Evolutionary conservation across 2,329 filamentous ascomycete species (phyloP).

Genomic region (Dendryphion nanum): DNA sequence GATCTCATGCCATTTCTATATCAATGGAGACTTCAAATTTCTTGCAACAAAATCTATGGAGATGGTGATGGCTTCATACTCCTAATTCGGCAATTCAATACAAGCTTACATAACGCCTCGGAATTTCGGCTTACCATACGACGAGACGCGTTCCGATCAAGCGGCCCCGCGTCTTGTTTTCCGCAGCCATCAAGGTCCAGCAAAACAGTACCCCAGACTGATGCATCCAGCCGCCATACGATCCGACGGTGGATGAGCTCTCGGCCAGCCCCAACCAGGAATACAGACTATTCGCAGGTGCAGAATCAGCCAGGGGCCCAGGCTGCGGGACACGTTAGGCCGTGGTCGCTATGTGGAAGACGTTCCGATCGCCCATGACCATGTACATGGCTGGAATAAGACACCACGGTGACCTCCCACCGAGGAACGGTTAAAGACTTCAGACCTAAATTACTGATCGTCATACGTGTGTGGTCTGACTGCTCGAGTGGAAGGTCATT

Average conservation of each 20-base stretch:
- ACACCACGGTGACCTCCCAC: slow-evolving; percentile 11
- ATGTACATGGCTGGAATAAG: slow-evolving; percentile 6
- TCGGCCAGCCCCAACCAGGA: slow-evolving; percentile 5
- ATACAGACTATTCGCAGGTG: neutral
- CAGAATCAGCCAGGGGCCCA: no score
- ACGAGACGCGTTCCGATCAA: slow-evolving; percentile 5
- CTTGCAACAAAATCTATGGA: no score
- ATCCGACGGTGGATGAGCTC: slow-evolving; percentile 8
- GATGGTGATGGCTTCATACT: no score
- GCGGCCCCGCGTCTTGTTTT: slow-evolving; percentile 20
- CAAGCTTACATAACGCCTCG: no score
- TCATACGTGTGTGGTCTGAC: slow-evolving; percentile 17
- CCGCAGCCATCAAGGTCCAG: slow-evolving; percentile 8
- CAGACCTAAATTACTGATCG: slow-evolving; percentile 14
- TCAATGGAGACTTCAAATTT: no score
- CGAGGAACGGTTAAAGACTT: slow-evolving; percentile 30
- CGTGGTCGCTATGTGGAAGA: slow-evolving; percentile 8
- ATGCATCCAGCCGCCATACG: slow-evolving; percentile 6
- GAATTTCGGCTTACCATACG: slow-evolving; percentile 1
- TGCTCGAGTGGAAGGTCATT: slow-evolving; percentile 3
- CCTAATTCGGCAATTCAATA: no score
- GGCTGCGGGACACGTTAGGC: slow-evolving; percentile 19
- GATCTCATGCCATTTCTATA: no score
- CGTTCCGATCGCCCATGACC: slow-evolving; percentile 6
- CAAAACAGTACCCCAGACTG: slow-evolving; percentile 12